Conservation (phyloP, 495 filamentous ascomycete genomes). For the Apiosordaria backusii region DNA sequence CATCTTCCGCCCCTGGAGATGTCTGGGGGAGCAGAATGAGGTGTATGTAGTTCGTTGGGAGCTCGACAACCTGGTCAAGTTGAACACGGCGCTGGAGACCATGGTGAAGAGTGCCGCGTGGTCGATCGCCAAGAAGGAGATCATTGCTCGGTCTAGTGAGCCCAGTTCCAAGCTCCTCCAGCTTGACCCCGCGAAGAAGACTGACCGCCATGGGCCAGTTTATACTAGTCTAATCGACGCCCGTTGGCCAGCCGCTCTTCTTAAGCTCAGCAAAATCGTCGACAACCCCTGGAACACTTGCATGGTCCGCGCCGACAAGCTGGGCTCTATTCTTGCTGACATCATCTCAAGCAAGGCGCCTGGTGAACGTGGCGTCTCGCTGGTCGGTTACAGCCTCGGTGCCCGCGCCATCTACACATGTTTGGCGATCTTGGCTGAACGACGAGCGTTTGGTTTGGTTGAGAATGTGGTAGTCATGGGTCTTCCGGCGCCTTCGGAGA, state of each 20-base stretch:
- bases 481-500: conserved; percentile 64
- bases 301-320: conserved; percentile 80
- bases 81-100: conserved; percentile 70
- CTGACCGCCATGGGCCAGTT: conserved; percentile 49
- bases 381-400: conserved; percentile 89
- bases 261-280: conserved; percentile 76
- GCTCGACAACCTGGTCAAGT: conserved; percentile 66
- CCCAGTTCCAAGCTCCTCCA: conserved; percentile 13
- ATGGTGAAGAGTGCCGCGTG: conserved; percentile 75
- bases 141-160: conserved; percentile 52
- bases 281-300: conserved; percentile 89
- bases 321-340: conserved; percentile 80
- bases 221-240: conserved; percentile 68
- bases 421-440: conserved; percentile 68
- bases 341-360: conserved; percentile 82
- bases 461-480: conserved; percentile 85
- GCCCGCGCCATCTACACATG: conserved; percentile 85
- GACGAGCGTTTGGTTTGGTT: conserved; percentile 78
- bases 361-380: conserved; percentile 81
- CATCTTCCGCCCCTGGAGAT: conserved; percentile 69
- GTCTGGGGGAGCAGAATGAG: conserved; percentile 65
- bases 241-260: conserved; percentile 70
- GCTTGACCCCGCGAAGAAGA: conserved; percentile 21
- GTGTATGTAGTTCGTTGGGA: conserved; percentile 87
- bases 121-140: conserved; percentile 70